Evolutionary conservation across 345 rosid genomes (phyloP), one percentile per base, ranked within the genome.

Genomic region (Eucalyptus tenuipes): DNA sequence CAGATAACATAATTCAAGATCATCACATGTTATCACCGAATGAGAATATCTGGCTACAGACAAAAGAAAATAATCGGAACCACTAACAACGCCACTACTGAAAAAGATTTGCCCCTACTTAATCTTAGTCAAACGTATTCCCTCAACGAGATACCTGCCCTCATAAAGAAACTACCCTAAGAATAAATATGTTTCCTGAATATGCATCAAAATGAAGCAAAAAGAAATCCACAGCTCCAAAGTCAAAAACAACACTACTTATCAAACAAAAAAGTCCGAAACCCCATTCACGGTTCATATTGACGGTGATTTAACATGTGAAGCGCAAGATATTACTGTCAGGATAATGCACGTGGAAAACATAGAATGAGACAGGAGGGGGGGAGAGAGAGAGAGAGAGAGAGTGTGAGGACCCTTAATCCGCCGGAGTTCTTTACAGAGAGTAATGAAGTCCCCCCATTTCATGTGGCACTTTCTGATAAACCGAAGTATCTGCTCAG

Each of bases 391-490:
- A 2, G 59, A 48, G 40, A 59, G 18, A 45, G 68, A 42, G 64
- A 57, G 52, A 27, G 55, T 86, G 31, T 87, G 40, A 85, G 64
- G 90, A 97, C 99, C 99, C 95, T 97, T 97, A 79, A 97, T 97
- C 90, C 99, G 90, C 92, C 99, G 92, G 89, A 97, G 99, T 92
- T 97, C 99, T 95, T 95, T 97, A 89, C 99, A 97, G 87, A 97
- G 95, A 3, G 97, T 97, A 88, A 97, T 97, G 94, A 97, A 97
- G 93, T 97, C 99, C 44, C 99, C 99, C 99, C 99, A 97, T 86
- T 97, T 97, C 99, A 97, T 97, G 94, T 97, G 99, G 92, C 98
- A 97, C 91, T 98, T 94, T 90, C 99, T 94, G 90, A 97, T 97
- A 94, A 97, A 97, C 88, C 97, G 94, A 92, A 97, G 96, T 91